A percentile compares a stretch with the other conserved stretches of the same genome.
These are phyloP conservation scores for Yamadazyma takamatsuzukensis DNA, from an alignment of 805 yeast species.

Conservation along the genomic window DNA sequence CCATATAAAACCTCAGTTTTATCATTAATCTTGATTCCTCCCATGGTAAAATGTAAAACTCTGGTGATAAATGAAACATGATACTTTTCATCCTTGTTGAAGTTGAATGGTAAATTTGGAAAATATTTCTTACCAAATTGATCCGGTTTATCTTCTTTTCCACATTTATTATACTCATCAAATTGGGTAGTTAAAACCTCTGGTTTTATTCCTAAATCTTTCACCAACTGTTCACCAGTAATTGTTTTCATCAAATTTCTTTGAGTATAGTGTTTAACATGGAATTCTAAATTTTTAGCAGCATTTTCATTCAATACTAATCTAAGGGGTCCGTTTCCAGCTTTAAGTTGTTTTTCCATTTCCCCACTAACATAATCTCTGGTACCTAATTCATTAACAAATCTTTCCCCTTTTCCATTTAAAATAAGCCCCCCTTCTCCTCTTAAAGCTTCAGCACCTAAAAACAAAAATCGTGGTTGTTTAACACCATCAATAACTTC, in stretches of 20 bases:
- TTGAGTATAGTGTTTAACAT: conserved; percentile 53
- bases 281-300: conserved; percentile 44
- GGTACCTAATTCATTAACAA: conserved; percentile 58
- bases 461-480: conserved; percentile 48
- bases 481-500: conserved; percentile 39
- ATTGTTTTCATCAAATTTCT: conserved; percentile 51
- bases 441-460: conserved; percentile 64
- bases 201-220: conserved; percentile 30
- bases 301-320: conserved; percentile 47
- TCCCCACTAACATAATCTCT: conserved; percentile 59
- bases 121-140: conserved; percentile 46
- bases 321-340: conserved; percentile 45
- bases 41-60: conserved; percentile 68
- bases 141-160: conserved; percentile 39
- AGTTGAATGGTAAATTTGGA: conserved; percentile 45
- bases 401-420: conserved; percentile 49
- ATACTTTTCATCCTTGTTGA: conserved; percentile 29
- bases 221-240: conserved; percentile 41
- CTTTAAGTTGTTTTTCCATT: conserved; percentile 42
- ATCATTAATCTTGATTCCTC: conserved; percentile 58
- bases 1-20: conserved; percentile 40
- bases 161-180: conserved; percentile 38
- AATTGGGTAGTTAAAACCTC: conserved; percentile 30
- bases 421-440: conserved; percentile 65
- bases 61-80: conserved; percentile 54